phyloP scores from a whole-genome alignment of 2,329 filamentous ascomycete species.

The Torrubiella hemipterigena region DNA sequence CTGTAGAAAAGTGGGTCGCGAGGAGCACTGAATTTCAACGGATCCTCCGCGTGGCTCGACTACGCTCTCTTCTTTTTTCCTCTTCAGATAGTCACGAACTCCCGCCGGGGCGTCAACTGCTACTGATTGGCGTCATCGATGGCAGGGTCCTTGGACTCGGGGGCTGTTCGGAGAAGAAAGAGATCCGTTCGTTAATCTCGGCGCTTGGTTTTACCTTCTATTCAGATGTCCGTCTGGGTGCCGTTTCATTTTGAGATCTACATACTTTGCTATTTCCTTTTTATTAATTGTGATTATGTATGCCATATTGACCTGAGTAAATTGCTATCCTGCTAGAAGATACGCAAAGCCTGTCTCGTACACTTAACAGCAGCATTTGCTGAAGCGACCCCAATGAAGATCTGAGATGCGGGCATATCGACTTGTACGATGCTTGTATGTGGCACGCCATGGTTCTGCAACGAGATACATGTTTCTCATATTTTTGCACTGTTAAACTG shows the following conservation, averaged over 20 bases:
- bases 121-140: constrained; percentile 14
- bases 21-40: not conserved
- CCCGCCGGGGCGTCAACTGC: constrained; percentile 21
- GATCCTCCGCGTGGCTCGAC: constrained; percentile 2
- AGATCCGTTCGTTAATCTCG: constrained; percentile 48
- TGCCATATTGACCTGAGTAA: not conserved
- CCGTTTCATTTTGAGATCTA: constrained; percentile 50
- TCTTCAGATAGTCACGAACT: constrained; percentile 40
- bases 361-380: too few species aligned
- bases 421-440: too few species aligned
- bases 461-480: too few species aligned
- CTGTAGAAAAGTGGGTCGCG: constrained; percentile 1
- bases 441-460: too few species aligned
- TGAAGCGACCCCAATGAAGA: too few species aligned
- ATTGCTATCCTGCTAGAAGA: too few species aligned
- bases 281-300: not conserved
- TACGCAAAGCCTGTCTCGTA: too few species aligned
- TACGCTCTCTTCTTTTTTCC: constrained; percentile 22
- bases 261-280: constrained; percentile 19
- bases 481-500: too few species aligned
- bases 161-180: constrained; percentile 33
- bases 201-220: constrained; percentile 24
- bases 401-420: too few species aligned
- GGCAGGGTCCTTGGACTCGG: constrained; percentile 21
- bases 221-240: constrained; percentile 37